Percentiles rank a stretch among this genome's conserved stretches.
Conservation (phyloP, 495 filamentous ascomycete genomes). For the Podospora pseudoanserina region DNA sequence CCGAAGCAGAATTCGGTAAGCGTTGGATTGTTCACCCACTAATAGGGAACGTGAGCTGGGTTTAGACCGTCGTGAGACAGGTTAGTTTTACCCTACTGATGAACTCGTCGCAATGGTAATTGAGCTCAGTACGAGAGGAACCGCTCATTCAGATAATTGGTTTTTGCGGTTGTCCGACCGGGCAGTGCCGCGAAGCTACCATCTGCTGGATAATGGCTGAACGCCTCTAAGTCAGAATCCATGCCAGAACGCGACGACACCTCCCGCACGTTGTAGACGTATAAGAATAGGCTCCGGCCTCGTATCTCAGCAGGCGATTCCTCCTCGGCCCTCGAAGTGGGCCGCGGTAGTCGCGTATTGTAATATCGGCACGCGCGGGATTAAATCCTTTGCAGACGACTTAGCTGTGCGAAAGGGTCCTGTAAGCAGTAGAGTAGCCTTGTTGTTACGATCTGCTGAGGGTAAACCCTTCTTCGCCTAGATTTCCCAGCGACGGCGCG, state of each 20-base stretch:
- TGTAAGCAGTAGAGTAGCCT: not conserved
- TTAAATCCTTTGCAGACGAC: not conserved
- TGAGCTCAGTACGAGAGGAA: conserved; percentile 70
- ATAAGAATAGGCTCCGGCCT: not conserved
- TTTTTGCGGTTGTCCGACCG: conserved; percentile 66
- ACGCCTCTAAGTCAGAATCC: conserved; percentile 68
- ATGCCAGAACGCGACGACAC: conserved; percentile 47
- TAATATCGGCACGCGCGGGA: not conserved
- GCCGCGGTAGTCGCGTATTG: not conserved
- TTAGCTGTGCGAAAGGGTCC: not conserved
- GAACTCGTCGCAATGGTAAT: conserved; percentile 62
- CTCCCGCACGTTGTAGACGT: too few species aligned
- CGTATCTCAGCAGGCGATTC: not conserved
- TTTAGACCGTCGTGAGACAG: conserved; percentile 47
- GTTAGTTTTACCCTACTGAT: conserved; percentile 49
- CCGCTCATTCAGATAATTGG: conserved; percentile 68
- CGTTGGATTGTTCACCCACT: conserved; percentile 57
- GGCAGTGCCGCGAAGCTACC: conserved; percentile 57
- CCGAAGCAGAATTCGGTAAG: conserved; percentile 52
- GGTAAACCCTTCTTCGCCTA: not conserved
- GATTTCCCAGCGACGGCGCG: too few species aligned
- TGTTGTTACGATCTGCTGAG: not conserved
- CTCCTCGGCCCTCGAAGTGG: not conserved
- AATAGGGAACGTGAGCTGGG: conserved; percentile 52
- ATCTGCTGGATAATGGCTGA: conserved; percentile 68